Base-by-base conservation (phyloP, 2,329 filamentous ascomycete genomes). In the Claviceps maximensis region DNA sequence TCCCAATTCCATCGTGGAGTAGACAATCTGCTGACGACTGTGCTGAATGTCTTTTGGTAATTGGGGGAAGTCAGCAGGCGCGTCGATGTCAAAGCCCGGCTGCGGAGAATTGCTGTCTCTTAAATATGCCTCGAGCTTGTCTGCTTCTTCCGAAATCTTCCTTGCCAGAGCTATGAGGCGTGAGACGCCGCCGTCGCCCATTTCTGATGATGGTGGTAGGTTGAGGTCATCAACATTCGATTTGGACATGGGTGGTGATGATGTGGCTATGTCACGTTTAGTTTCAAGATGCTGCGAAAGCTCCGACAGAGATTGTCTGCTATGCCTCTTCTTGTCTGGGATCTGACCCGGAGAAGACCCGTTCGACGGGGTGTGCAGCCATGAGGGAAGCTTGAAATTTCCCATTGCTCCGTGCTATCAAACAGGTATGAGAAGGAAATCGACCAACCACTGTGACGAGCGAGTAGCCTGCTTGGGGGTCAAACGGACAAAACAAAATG, bases 111-210 rank as follows among this genome's bases (percentile, higher is more conserved):
- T 66, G 49, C 71, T 72, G 4, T 68, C 65, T 49, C 65, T 69
- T 55, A 79, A 59, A 58, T 75, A 77, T 2, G 61, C 61, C 54
- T 78, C 73, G 19, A 79, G 61, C 58, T 71, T 77, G 55, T 73
- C 70, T 0, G 76, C 74, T 56, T 78, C 75, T 44, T 59, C 57
- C 38, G 67, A 67, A 52, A 79, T 79, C 47, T 65, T 74, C 49
- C 66, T 67, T 2, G 75, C 74, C n/a, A 79, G 63, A 27, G 65
- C 62, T 15, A 72, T 58, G 64, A 79, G 69, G 25, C 64, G 67
- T 2, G 71, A 71, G 12, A 67, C 61, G 3, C 49, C 57, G 45
- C 15, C 42, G 42, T 45, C 42, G 23, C 23, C 21, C 23, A 19
- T 46, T 31, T 15, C 38, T 60, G 38, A 10, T 3, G 31, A 12